Percentiles rank a stretch among this genome's conserved stretches.
These are phyloP conservation scores for Neltuma alba DNA, from an alignment of 306 rosid species.

Conservation along the genomic window DNA sequence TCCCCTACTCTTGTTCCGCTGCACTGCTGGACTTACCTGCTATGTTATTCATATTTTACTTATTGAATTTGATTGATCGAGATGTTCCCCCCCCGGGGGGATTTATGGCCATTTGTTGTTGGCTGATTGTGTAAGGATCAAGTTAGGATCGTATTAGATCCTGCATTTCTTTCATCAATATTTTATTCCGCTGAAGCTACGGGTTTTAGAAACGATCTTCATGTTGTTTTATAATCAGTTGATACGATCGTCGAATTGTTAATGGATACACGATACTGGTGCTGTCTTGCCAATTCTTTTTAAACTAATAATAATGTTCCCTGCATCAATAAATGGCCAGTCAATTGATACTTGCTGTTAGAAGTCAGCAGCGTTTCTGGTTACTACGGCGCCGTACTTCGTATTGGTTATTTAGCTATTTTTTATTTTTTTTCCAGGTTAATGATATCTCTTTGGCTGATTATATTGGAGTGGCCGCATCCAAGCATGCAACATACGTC, in stretches of 20 bases:
- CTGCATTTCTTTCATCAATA: not conserved
- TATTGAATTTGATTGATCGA: not conserved
- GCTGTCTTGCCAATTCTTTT: too few relatives aligned
- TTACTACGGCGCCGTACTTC: too few relatives aligned
- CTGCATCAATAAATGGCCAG: too few relatives aligned
- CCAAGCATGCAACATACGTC: slow-evolving; percentile 65
- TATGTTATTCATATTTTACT: not conserved
- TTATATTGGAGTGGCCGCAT: slow-evolving; percentile 55
- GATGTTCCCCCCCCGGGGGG: too few relatives aligned
- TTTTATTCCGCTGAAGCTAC: not conserved
- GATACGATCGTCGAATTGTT: not conserved
- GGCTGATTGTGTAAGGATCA: not conserved
- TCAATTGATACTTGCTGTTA: too few relatives aligned
- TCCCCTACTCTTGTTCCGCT: not conserved
- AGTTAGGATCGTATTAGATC: not conserved
- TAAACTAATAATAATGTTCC: too few relatives aligned
- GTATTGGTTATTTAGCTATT: not conserved
- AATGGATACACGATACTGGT: too few relatives aligned
- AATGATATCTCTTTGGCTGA: slow-evolving; percentile 55
- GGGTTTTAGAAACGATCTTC: not conserved
- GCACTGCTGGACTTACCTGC: not conserved
- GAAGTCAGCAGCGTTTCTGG: too few relatives aligned
- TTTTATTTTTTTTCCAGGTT: slow-evolving; percentile 28
- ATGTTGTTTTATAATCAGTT: not conserved
- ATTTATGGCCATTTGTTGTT: not conserved